A percentile compares a stretch with the other conserved stretches of the same genome.
Evolutionary conservation across 164 flowering plant species (phyloP).

Genomic region (Vitis rupestris): DNA sequence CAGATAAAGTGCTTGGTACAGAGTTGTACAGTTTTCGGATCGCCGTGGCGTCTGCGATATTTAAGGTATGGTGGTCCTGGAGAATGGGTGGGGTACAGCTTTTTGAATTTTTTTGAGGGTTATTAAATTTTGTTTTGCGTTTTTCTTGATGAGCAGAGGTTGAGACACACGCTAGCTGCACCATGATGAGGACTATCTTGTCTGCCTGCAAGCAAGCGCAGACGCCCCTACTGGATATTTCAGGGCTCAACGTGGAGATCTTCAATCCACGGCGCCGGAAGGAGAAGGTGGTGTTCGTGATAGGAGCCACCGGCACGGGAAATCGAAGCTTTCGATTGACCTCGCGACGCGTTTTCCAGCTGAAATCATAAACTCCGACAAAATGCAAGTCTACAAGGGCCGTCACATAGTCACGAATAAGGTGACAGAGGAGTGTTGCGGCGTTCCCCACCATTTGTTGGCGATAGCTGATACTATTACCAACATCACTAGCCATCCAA

Average conservation of each 20-base stretch:
- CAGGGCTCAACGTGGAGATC: constrained; percentile 25
- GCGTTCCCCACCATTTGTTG: constrained; percentile 70
- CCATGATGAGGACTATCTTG: constrained; percentile 28
- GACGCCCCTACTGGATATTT: constrained; percentile 36
- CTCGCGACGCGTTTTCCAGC: constrained; percentile 58
- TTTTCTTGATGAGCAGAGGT: background rate
- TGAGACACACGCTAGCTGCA: background rate
- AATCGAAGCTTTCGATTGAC: constrained; percentile 76
- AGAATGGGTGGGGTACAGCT: background rate
- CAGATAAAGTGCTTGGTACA: background rate
- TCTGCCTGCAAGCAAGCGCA: constrained; percentile 34
- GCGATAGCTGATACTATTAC: constrained; percentile 47
- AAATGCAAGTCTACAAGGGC: constrained; percentile 79
- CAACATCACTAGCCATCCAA: constrained; percentile 34
- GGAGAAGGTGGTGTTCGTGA: constrained; percentile 72
- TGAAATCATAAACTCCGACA: constrained; percentile 81
- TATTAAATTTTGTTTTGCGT: background rate
- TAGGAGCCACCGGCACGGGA: constrained; percentile 91
- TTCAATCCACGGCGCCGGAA: constrained; percentile 33
- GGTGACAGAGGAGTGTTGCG: constrained; percentile 57
- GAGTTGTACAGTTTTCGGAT: background rate
- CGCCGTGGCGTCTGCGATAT: constrained; percentile 21
- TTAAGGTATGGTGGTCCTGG: constrained; percentile 8
- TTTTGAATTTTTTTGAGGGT: background rate
- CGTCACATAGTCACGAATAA: constrained; percentile 79